Conservation (phyloP, 164 flowering plant species). For the Santalum album region DNA sequence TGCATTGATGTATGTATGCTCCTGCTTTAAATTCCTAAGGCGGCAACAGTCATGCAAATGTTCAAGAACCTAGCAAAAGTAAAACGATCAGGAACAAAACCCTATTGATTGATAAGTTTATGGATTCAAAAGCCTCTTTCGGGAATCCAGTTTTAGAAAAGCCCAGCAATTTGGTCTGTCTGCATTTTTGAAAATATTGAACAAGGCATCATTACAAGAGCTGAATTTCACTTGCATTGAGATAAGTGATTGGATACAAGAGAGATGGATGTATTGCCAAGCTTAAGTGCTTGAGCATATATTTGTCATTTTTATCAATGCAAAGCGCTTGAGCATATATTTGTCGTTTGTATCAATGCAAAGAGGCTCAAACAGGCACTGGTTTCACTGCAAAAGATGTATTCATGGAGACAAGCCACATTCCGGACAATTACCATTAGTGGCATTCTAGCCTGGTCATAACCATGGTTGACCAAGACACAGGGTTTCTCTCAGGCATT, state of each 20-base stretch:
- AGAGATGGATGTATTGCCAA: constrained; percentile 29
- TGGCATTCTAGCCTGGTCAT: constrained; percentile 40
- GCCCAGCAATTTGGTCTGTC: constrained; percentile 38
- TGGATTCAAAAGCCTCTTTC: constrained; percentile 40
- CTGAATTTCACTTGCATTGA: constrained; percentile 57
- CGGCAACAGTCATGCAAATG: constrained; percentile 19
- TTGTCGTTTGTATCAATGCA: constrained; percentile 20
- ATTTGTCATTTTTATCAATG: too few relatives aligned
- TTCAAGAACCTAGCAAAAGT: constrained; percentile 46
- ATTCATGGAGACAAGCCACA: constrained; percentile 48
- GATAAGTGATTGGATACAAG: constrained; percentile 67
- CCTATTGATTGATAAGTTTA: constrained; percentile 28
- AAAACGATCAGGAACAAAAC: constrained; percentile 46
- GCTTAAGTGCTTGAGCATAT: constrained; percentile 35
- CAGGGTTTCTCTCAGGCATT: constrained; percentile 57
- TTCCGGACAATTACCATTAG: constrained; percentile 24
- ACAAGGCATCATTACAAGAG: constrained; percentile 33
- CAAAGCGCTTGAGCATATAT: constrained; percentile 51
- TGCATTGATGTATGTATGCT: too few relatives aligned
- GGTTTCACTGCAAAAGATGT: constrained; percentile 39
- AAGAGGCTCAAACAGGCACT: constrained; percentile 43
- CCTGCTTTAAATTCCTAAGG: too few relatives aligned
- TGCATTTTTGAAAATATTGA: constrained; percentile 15
- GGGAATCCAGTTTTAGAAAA: constrained; percentile 34
- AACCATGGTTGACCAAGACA: constrained; percentile 71